Base-by-base conservation (phyloP, 257 asterid species). In the Lycium ferocissimum region DNA sequence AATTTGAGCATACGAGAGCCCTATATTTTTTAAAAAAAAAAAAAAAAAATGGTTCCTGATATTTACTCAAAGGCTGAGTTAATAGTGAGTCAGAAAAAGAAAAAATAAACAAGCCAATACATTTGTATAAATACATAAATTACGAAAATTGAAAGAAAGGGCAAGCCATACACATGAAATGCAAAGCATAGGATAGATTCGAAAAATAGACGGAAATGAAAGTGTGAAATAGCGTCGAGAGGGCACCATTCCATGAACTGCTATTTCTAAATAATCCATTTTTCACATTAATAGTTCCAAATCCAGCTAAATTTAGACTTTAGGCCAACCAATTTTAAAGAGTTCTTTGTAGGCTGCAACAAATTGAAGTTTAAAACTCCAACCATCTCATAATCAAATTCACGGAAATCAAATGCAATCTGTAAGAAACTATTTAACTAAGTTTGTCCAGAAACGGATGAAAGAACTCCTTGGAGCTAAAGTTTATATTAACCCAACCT, bases 91-190 rank as follows among this genome's bases (percentile, higher is more conserved):
- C 43, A 11, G 22, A 6, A 13, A 67, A 67, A 12, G 13, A 4
- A 11, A 22, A 26, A 66, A 26, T 67, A 5, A 37, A 49, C 81
- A 75, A 75, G 45, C 59, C 17, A 75, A 75, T 75, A 75, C 80
- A 45, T 20, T 45, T 73, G 40, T 45, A 43, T 72, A 43, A n/a
- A 7, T n/a, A 40, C 6, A 18, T 7, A n/a, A 59, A 17, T 4
- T 9, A 43, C 2, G 17, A 71, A 17, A 72, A 72, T 11, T 73
- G 61, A 73, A 73, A 47, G 20, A 73, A 37, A 49, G 61, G 59
- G 61, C 11, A 73, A 20, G 57, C 7, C 61, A 73, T 73, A 58
- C 11, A 73, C 43, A 47, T 20, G 59, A 47, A 11, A 73, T 15
- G 43, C 37, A 20, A 73, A 73, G 20, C 20, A 47, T 22, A 11